Base-by-base conservation (phyloP, 179 eudicot genomes). In the Carnegiea gigantea region DNA sequence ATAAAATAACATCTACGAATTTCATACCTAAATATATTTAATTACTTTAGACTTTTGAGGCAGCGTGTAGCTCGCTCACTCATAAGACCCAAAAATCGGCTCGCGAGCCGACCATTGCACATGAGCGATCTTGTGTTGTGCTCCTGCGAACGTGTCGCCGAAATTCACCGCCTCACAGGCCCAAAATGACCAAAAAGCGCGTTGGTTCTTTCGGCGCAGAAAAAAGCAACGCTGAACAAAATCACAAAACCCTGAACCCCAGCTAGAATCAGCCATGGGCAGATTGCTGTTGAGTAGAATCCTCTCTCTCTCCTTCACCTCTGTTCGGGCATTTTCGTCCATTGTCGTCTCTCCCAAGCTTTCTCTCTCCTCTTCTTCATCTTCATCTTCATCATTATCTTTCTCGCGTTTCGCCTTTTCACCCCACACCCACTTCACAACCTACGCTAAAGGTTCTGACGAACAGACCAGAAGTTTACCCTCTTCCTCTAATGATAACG, bases 241-340 rank as follows among this genome's bases (percentile, higher is more conserved):
- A n/a, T 10, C 28, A 24, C 13, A 62, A 62, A 62, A n/a, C 68
- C 68, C 49, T 38, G 40, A 72, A n/a, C 75, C 77, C 57, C 57
- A 51, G 57, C 57, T 51, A 3, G 17, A n/a, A 21, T 8, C 24
- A 53, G 3, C 51, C 28, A 77, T 60, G 79, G 33, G 51, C 10
- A 77, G 79, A 38, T 12, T 71, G 20, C 53, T 44, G 24, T 33
- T 78, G 11, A 64, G 60, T 12, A 44, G 62, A 44, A 15, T 78
- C 72, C 43, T 48, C 43, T 64, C 80, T 46, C 74, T 78, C 73
- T 46, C 80, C 59, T 64, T 54, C 23, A 8, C 4, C 12, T 26
- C 73, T 43, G 24, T 28, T 13, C 59, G 17, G 17, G 64, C 71
- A 0, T 9, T 24, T 57, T 26, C 49, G 7, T 26, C 70, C 48